Evolutionary conservation across 352 stramenopile genomes (phyloP), one percentile per base, ranked within the genome.

Genomic region (Pythium angustatum): DNA sequence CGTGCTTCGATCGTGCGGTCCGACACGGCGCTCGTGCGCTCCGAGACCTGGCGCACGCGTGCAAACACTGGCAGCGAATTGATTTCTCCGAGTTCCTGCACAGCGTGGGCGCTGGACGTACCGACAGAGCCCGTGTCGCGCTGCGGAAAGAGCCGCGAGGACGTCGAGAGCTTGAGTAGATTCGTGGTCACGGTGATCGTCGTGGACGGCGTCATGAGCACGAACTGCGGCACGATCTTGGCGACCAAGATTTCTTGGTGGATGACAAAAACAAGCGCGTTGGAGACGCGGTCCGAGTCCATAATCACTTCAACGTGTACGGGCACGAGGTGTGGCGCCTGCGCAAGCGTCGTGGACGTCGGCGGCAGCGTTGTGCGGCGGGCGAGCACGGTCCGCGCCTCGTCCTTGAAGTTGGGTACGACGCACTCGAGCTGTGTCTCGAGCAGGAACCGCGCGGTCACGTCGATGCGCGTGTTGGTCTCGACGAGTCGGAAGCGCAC

Each of bases 351-450:
- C 9, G 74, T 64, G 2, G 79, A 84, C 21, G 79, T 77, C 24
- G 74, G 62, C 19, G 81, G 51, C 26, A 86, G 72, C 52, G 67
- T 79, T 17, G 72, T 81, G 44, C 71, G 57, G 21, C 68, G 65
- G 2, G 66, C 69, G n/a, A 88, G 69, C 36, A 77, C 55, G 5
- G 50, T 63, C 22, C 64, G 69, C 31, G 63, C 70, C 28, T 78
- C 79, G 14, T 66, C 55, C 30, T 78, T 70, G 56, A 90, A 83
- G 49, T 58, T 77, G 45, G 78, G 81, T 26, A 85, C 61, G 28
- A 84, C 54, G 36, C 80, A 88, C 50, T 87, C 75, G 21, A 91
- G 64, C 52, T 91, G 82, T 30, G 78, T 78, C 41, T 89, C 79
- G 2, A 84, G 55, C 26, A 89, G 34, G 57, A 86, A 91, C 10